Evolutionary conservation across 2,329 filamentous ascomycete species (phyloP), one percentile per base, ranked within the genome.

Genomic region (Bipolaris oryzae): DNA sequence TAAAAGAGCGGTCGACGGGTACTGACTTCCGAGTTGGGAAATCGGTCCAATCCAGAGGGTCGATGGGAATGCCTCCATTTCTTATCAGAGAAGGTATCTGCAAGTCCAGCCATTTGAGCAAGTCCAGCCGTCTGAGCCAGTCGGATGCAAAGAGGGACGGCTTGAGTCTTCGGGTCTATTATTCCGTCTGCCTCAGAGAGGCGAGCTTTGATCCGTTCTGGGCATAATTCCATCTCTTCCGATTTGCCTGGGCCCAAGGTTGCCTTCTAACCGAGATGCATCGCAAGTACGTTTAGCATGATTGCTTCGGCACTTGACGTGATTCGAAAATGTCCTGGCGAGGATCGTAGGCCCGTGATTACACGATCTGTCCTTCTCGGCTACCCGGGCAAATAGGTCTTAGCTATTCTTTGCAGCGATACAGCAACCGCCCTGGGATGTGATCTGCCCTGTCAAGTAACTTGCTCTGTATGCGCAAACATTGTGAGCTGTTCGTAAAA

Each of bases 61-160:
- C 28, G 31, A 34, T 5, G 16, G 6, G 16, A 33, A 7, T 38
- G 15, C 13, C 45, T 42, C 16, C 15, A 25, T 10, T 21, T 35
- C 38, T 42, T 34, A 34, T 50, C 18, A 11, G 21, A 25, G 20
- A 54, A 55, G 38, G 38, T 37, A 25, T 50, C 41, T 37, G 23
- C 52, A 44, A 55, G 39, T 21, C 37, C 52, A 21, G 45, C 52
- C 13, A 38, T 55, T 13, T 50, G 38, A 21, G 23, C 52, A 44
- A 55, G 38, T 21, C 37, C 52, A 21, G 45, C 52, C 10, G 52
- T 55, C 15, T 50, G 38, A 16, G 28, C 20, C 23, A 44, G 52
- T 18, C 34, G 39, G 38, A 55, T 25, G 52, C 38, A 46, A 10
- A 43, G 37, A 15, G 31, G 41, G 33, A 44, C 48, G 45, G 34